Percentiles rank a stretch among this genome's conserved stretches.
phyloP scores from a whole-genome alignment of 2,329 filamentous ascomycete species.

The Thermoascus crustaceus region DNA sequence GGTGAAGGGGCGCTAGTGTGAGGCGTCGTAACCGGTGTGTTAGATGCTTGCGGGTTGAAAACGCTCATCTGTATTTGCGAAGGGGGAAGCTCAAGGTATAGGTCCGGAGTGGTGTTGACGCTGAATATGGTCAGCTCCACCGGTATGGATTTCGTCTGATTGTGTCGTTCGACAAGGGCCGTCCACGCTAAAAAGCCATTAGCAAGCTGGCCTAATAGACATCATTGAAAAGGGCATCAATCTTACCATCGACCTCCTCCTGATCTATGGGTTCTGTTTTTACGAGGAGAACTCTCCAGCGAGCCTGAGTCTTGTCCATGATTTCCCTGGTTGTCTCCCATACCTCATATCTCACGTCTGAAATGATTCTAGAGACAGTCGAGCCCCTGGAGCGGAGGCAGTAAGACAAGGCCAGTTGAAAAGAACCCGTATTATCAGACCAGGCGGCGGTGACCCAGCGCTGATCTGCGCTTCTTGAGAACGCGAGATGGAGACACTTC shows the following conservation, averaged over 20 bases:
- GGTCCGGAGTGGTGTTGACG: conserved; percentile 27
- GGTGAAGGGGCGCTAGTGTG: conserved; percentile 33
- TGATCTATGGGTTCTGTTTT: conserved; percentile 44
- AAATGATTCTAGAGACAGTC: conserved; percentile 27
- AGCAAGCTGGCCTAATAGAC: neutral
- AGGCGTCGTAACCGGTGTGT: conserved; percentile 34
- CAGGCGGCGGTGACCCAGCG: conserved; percentile 53
- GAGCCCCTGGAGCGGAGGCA: conserved; percentile 38
- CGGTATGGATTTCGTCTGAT: conserved; percentile 24
- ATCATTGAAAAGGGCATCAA: neutral
- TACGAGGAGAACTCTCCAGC: conserved; percentile 50
- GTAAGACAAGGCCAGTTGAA: conserved; percentile 48
- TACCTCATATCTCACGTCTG: conserved; percentile 48
- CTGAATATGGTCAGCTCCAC: conserved; percentile 30
- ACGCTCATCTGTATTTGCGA: conserved; percentile 24
- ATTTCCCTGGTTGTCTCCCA: conserved; percentile 51
- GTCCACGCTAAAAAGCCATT: conserved; percentile 27
- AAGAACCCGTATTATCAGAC: conserved; percentile 49
- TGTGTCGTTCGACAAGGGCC: conserved; percentile 29
- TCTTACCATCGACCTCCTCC: conserved; percentile 44
- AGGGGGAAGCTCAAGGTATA: conserved; percentile 26
- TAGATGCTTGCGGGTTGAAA: conserved; percentile 24
- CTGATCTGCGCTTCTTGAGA: conserved; percentile 47
- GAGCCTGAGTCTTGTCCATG: conserved; percentile 42
- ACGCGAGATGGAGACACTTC: conserved; percentile 51